Percentiles rank a stretch among this genome's conserved stretches.
Evolutionary conservation across 2,329 filamentous ascomycete genomes (phyloP).

Genomic region (Reticulascus tulasneorum): DNA sequence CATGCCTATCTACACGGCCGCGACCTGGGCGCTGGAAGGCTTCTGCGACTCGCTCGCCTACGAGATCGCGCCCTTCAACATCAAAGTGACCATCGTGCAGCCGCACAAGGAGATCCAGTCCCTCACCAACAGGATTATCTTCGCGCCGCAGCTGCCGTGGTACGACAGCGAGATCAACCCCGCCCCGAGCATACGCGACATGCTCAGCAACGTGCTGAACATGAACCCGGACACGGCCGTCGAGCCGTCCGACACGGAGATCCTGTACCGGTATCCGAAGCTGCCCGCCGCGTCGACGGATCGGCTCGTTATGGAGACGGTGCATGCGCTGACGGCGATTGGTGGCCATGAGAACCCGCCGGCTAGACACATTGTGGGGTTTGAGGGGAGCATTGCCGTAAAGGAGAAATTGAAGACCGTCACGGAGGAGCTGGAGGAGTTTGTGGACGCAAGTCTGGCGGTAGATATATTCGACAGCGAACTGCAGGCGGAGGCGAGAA

Average conservation of each 20-base stretch:
- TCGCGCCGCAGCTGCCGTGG: conserved; percentile 70
- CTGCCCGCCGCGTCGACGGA: conserved; percentile 66
- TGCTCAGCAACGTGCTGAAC: conserved; percentile 76
- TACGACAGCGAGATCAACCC: conserved; percentile 65
- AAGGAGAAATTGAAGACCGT: conserved; percentile 97
- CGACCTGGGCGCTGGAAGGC: conserved; percentile 91
- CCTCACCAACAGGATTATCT: conserved; percentile 80
- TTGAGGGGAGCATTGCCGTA: conserved; percentile 80
- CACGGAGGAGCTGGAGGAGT: conserved; percentile 93
- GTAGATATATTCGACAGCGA: conserved; percentile 70
- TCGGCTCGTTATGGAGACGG: conserved; percentile 78
- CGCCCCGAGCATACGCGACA: conserved; percentile 78
- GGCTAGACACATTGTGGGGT: conserved; percentile 86
- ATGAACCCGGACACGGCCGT: conserved; percentile 63
- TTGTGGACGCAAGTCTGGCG: conserved; percentile 81
- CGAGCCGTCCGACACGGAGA: conserved; percentile 31
- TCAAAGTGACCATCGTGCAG: conserved; percentile 94
- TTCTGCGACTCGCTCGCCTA: conserved; percentile 95
- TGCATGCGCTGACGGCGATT: conserved; percentile 86
- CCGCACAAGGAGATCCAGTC: conserved; percentile 89
- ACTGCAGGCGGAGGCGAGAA: conserved; percentile 47
- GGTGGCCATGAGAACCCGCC: conserved; percentile 95
- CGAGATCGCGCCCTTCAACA: conserved; percentile 94
- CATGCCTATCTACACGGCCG: conserved; percentile 84
- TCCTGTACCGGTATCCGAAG: conserved; percentile 68